Conservation (phyloP, 2,329 filamentous ascomycete species). For the Botrytis fragariae region DNA sequence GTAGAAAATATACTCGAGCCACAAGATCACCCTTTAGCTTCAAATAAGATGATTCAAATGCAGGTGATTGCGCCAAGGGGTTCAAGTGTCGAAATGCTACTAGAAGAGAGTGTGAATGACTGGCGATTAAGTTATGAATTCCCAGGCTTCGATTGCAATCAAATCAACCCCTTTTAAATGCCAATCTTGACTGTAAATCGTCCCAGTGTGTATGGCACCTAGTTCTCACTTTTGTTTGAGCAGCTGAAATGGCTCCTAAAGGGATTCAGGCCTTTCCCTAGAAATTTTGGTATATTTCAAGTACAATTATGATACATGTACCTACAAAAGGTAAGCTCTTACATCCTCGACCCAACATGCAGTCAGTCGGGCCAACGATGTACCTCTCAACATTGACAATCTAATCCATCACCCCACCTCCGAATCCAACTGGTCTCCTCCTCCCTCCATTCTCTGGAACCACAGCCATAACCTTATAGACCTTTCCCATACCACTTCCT, state of each 20-base stretch:
- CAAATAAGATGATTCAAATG: background rate
- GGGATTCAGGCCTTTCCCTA: background rate
- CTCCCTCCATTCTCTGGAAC: slow-evolving; percentile 74
- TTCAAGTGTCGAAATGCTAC: background rate
- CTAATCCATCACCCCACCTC: slow-evolving; percentile 50
- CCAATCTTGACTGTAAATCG: background rate
- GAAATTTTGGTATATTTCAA: background rate
- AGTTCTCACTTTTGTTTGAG: background rate
- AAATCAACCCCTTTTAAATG: background rate
- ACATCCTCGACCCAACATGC: background rate
- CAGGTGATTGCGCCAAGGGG: background rate
- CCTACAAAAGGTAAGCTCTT: background rate
- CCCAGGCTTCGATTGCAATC: background rate
- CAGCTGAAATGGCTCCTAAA: background rate
- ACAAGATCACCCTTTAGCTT: background rate
- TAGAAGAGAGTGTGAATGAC: background rate
- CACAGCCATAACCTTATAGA: slow-evolving; percentile 92
- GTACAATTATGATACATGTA: background rate
- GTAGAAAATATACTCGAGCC: background rate
- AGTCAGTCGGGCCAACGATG: background rate
- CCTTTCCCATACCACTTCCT: slow-evolving; percentile 83
- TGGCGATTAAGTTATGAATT: background rate
- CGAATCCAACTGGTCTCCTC: slow-evolving; percentile 86
- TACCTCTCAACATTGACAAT: slow-evolving; percentile 40
- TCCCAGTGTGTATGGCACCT: background rate